phyloP scores from a whole-genome alignment of 257 asterid genomes.

The Solanum corneliomulleri region DNA sequence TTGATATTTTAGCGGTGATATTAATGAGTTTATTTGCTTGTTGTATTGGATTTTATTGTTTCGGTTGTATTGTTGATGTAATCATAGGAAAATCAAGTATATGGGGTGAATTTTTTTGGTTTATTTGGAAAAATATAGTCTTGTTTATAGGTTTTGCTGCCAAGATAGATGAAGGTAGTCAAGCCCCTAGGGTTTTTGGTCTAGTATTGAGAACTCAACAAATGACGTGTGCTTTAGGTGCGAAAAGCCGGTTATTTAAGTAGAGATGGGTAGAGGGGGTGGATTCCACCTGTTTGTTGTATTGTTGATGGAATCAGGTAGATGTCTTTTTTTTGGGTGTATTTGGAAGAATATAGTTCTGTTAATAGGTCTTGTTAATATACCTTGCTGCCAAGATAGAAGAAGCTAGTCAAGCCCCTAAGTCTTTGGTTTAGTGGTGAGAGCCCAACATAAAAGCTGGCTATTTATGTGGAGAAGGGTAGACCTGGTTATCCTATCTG shows the following conservation, averaged over 20 bases:
- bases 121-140: neutral
- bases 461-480: neutral
- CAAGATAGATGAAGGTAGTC: neutral
- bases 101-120: neutral
- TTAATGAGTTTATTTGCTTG: neutral
- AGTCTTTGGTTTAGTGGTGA: neutral
- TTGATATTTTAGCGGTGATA: neutral
- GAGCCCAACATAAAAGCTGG: neutral
- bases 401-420: neutral
- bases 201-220: neutral
- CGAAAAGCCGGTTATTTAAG: neutral
- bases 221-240: neutral
- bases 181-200: neutral
- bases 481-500: neutral
- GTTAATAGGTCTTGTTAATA: neutral
- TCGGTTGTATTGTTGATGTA: neutral
- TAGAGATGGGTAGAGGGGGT: neutral
- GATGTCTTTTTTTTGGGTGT: neutral
- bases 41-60: neutral
- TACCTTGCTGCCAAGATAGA: neutral
- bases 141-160: neutral
- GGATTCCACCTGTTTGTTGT: neutral
- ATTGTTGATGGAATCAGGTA: neutral
- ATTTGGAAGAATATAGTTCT: neutral
- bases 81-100: neutral